Conservation (phyloP, 208 protist genomes). For the Entamoeba dispar region DNA sequence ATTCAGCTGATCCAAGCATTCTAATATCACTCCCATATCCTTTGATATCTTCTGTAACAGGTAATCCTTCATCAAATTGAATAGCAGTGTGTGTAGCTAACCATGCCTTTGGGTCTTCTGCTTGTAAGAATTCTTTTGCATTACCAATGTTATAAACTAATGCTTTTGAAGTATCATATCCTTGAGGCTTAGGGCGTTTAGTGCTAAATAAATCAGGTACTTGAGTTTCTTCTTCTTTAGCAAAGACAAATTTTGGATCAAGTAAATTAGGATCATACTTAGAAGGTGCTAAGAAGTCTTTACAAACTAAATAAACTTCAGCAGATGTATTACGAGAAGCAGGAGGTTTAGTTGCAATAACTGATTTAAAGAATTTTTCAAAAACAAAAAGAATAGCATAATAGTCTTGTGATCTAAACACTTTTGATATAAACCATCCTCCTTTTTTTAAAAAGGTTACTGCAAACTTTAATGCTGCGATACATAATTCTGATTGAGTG, state of each 20-base stretch:
- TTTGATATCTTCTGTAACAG: neutral
- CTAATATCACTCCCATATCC: neutral
- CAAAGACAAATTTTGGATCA: constrained; percentile 72
- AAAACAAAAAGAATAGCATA: constrained; percentile 86
- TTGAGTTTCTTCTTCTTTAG: constrained; percentile 38
- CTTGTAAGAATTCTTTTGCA: neutral
- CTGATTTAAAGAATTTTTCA: constrained; percentile 84
- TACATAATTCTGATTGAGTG: constrained; percentile 42
- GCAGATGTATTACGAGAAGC: constrained; percentile 83
- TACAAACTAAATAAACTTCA: constrained; percentile 93
- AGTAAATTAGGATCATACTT: constrained; percentile 76
- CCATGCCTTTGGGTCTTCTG: neutral
- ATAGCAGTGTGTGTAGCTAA: neutral
- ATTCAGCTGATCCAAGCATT: neutral
- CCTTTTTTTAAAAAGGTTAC: neutral
- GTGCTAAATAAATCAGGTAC: neutral
- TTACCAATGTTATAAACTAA: neutral
- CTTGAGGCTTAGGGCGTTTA: neutral
- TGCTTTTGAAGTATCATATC: neutral
- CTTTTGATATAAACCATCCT: constrained; percentile 90
- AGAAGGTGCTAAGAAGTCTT: constrained; percentile 74
- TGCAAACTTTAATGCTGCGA: constrained; percentile 2
- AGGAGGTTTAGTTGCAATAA: constrained; percentile 84
- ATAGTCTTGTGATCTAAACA: constrained; percentile 92
- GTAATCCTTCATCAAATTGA: neutral